Percentiles rank a stretch among this genome's conserved stretches.
phyloP scores from a whole-genome alignment of 192 early-diverging fungal species.

The Backusella luteola region DNA sequence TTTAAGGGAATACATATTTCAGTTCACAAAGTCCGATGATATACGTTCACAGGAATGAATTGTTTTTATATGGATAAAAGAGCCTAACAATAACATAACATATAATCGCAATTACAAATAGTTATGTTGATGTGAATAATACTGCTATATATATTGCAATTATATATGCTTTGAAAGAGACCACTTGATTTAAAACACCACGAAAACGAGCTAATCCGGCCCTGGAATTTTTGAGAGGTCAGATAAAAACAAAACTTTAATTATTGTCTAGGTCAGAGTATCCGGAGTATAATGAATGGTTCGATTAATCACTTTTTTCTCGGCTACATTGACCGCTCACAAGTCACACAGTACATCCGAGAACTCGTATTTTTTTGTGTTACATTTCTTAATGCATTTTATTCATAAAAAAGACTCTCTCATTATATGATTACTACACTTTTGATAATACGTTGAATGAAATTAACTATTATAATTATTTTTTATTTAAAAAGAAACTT shows the following conservation, averaged over 20 bases:
- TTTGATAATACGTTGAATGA: too few species aligned
- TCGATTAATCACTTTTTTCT: not conserved
- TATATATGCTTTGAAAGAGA: not conserved
- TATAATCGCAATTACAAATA: not conserved
- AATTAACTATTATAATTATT: too few species aligned
- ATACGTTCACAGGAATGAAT: not conserved
- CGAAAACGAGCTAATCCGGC: not conserved
- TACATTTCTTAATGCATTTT: not conserved
- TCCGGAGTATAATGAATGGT: slow-evolving; percentile 1
- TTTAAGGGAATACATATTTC: not conserved
- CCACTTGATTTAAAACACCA: not conserved
- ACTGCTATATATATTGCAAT: not conserved
- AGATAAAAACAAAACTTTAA: not conserved
- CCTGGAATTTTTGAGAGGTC: not conserved
- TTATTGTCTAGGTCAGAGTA: not conserved
- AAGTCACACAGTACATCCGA: not conserved
- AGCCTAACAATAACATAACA: not conserved
- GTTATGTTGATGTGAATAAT: not conserved
- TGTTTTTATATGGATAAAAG: not conserved
- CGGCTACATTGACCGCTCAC: not conserved
- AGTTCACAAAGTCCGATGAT: not conserved
- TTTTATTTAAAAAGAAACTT: too few species aligned
- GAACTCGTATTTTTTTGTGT: not conserved
- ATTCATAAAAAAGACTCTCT: not conserved
- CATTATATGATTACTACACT: too few species aligned